phyloP scores from a whole-genome alignment of 306 rosid genomes.

The Neltuma alba region DNA sequence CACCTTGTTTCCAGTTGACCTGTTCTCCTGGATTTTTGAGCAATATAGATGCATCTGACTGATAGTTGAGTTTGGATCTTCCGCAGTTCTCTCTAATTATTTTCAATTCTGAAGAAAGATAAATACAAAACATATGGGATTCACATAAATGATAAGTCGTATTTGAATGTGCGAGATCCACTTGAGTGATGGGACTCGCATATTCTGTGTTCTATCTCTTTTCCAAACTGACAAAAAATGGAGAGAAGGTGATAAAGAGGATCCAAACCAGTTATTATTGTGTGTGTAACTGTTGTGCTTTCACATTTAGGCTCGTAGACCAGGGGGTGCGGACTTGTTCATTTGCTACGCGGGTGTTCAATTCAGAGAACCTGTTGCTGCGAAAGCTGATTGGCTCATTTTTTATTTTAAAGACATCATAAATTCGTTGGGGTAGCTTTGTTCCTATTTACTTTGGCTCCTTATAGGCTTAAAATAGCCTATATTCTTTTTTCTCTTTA shows the following conservation, averaged over 20 bases:
- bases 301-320: conserved; percentile 65
- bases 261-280: neutral
- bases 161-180: neutral
- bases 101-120: too few species aligned
- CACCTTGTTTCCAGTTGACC: neutral
- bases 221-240: neutral
- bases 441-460: neutral
- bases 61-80: neutral
- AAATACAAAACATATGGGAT: neutral
- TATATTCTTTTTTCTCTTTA: neutral
- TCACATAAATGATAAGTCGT: neutral
- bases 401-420: conserved; percentile 49
- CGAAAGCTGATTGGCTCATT: conserved; percentile 68
- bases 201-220: neutral
- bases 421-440: conserved; percentile 30
- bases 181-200: neutral
- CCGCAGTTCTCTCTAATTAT: neutral
- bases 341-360: conserved; percentile 88
- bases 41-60: neutral
- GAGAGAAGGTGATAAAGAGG: neutral
- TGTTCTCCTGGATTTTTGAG: neutral
- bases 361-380: conserved; percentile 73
- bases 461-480: neutral
- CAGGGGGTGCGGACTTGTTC: conserved; percentile 89
- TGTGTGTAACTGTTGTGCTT: neutral